phyloP scores from a whole-genome alignment of 306 rosid species.

The Cicer bijugum region DNA sequence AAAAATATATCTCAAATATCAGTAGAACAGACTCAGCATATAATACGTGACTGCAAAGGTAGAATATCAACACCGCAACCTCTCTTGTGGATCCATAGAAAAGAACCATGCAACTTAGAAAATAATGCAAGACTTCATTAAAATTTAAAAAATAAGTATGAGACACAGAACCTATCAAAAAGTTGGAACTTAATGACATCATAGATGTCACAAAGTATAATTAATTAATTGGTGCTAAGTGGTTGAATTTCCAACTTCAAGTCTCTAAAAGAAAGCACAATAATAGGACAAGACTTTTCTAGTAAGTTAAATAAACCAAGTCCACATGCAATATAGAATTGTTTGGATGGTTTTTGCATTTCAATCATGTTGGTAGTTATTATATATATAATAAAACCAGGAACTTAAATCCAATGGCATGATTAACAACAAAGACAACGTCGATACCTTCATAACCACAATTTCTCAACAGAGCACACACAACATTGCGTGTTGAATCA shows the following conservation, averaged over 20 bases:
- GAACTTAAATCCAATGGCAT: constrained; percentile 8
- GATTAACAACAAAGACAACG: constrained; percentile 30
- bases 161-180: too few species aligned
- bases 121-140: constrained; percentile 1
- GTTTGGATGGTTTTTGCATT: neutral
- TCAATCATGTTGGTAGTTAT: constrained; percentile 19
- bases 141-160: too few species aligned
- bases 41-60: neutral
- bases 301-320: neutral
- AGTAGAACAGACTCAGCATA: neutral
- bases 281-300: neutral
- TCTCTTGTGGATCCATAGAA: neutral
- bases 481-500: constrained; percentile 68
- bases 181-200: neutral
- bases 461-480: constrained; percentile 64
- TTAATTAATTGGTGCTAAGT: constrained; percentile 5
- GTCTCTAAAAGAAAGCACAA: constrained; percentile 18
- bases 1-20: constrained; percentile 21
- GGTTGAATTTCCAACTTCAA: constrained; percentile 26
- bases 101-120: constrained; percentile 7
- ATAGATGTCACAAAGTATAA: constrained; percentile 9
- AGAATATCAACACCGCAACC: neutral
- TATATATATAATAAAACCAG: constrained; percentile 5
- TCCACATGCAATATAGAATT: too few species aligned
- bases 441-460: constrained; percentile 68